phyloP scores from a whole-genome alignment of 192 early-diverging fungal genomes.

The Coemansia sp. region DNA sequence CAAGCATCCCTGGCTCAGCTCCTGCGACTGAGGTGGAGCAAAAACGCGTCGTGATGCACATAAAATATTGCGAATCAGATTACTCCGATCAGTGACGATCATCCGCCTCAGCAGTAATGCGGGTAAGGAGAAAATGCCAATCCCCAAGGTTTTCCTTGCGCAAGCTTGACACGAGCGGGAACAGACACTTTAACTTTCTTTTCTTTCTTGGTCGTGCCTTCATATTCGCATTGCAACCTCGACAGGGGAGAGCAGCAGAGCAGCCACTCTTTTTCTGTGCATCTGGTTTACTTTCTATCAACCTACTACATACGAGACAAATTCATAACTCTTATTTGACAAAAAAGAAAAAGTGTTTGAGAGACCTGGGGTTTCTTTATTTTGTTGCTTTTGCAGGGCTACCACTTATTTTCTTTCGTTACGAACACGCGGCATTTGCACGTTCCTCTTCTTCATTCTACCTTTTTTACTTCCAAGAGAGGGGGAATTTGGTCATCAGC shows the following conservation, averaged over 20 bases:
- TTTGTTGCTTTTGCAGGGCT: background rate
- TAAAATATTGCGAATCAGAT: background rate
- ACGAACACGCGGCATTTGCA: background rate
- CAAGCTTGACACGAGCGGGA: background rate
- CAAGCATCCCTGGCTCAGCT: background rate
- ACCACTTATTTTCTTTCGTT: slow-evolving; percentile 3
- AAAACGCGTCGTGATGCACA: background rate
- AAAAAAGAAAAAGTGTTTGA: slow-evolving; percentile 1
- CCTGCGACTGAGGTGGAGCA: background rate
- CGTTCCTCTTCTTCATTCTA: slow-evolving; percentile 5
- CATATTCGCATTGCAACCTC: background rate
- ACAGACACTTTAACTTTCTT: background rate
- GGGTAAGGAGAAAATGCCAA: background rate
- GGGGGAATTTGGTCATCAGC: background rate
- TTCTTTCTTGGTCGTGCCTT: slow-evolving; percentile 5
- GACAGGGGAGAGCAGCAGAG: background rate
- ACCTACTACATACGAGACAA: background rate
- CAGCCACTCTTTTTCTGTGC: background rate
- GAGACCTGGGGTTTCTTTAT: slow-evolving; percentile 4
- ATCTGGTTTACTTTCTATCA: slow-evolving; percentile 6
- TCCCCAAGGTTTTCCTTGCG: background rate
- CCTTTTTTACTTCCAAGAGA: background rate
- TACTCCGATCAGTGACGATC: background rate
- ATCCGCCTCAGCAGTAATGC: background rate
- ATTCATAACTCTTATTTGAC: background rate